A percentile compares a stretch with the other conserved stretches of the same genome.
These are phyloP conservation scores for Colletotrichum sidae DNA, from an alignment of 2,329 filamentous ascomycete species.

Conservation along the genomic window DNA sequence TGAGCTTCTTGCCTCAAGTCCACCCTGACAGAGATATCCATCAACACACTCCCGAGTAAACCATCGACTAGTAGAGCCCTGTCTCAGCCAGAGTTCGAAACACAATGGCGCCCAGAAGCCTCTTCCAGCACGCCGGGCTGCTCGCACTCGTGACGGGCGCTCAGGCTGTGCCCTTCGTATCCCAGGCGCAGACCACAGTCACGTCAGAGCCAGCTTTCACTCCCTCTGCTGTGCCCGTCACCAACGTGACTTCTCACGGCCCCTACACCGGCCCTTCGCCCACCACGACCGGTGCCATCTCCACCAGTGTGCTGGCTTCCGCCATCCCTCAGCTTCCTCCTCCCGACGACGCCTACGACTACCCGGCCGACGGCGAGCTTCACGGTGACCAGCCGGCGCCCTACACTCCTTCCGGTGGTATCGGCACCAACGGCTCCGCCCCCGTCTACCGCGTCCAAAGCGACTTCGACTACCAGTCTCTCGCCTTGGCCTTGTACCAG, in stretches of 20 bases:
- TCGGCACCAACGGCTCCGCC: slow-evolving; percentile 81
- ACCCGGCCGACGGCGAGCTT: slow-evolving; percentile 77
- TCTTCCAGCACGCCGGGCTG: slow-evolving; percentile 31
- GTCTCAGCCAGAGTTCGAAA: neutral
- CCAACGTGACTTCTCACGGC: slow-evolving; percentile 75
- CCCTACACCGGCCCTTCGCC: slow-evolving; percentile 72
- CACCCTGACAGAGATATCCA: too few species aligned
- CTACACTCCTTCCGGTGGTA: slow-evolving; percentile 77
- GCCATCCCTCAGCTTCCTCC: slow-evolving; percentile 69
- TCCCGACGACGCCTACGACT: slow-evolving; percentile 72
- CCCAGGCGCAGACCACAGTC: slow-evolving; percentile 49
- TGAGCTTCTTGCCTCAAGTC: neutral
- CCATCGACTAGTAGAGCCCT: neutral
- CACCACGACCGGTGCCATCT: slow-evolving; percentile 77
- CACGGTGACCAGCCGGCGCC: slow-evolving; percentile 76
- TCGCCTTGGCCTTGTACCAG: slow-evolving; percentile 80
- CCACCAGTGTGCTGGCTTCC: slow-evolving; percentile 65
- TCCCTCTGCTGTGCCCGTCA: slow-evolving; percentile 49
- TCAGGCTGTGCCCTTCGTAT: slow-evolving; percentile 49
- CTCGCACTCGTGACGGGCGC: slow-evolving; percentile 38
- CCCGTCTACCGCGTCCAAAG: slow-evolving; percentile 83
- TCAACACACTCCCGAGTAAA: neutral
- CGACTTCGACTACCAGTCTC: slow-evolving; percentile 86
- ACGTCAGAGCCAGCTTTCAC: slow-evolving; percentile 45
- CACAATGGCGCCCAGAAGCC: slow-evolving; percentile 19